Conservation (phyloP, 2,329 filamentous ascomycete genomes). For the Colletotrichum gloeosporioides region DNA sequence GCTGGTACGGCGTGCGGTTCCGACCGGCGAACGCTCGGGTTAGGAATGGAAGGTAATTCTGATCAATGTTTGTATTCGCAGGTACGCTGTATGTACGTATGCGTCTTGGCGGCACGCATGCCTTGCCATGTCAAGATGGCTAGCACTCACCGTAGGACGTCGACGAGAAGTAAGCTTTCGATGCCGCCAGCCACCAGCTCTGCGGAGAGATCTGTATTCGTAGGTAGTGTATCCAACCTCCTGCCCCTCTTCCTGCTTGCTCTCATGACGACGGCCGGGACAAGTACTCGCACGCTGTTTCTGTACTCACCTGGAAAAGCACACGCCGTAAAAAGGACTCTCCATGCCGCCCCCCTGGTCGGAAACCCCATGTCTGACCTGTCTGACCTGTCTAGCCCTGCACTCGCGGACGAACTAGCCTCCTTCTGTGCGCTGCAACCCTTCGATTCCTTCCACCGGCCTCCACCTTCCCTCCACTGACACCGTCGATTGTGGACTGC, state of each 20-base stretch:
- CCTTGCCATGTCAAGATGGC: neutral
- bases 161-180: neutral
- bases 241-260: neutral
- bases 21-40: neutral
- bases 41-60: neutral
- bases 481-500: slow-evolving; percentile 11
- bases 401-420: slow-evolving; percentile 18
- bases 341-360: slow-evolving; percentile 12
- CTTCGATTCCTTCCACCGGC: slow-evolving; percentile 21
- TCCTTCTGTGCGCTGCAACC: slow-evolving; percentile 21
- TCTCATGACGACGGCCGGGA: neutral
- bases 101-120: neutral
- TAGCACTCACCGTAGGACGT: neutral
- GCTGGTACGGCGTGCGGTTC: neutral
- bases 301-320: neutral
- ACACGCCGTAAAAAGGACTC: neutral
- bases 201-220: neutral
- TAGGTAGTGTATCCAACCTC: neutral
- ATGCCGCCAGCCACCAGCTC: neutral
- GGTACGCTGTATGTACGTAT: neutral
- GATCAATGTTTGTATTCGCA: neutral
- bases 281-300: neutral
- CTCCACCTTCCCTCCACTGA: slow-evolving; percentile 18
- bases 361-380: slow-evolving; percentile 16
- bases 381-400: slow-evolving; percentile 19